These are phyloP conservation scores for Solanum pennellii DNA, from an alignment of 257 asterid species.

Conservation along the genomic window DNA sequence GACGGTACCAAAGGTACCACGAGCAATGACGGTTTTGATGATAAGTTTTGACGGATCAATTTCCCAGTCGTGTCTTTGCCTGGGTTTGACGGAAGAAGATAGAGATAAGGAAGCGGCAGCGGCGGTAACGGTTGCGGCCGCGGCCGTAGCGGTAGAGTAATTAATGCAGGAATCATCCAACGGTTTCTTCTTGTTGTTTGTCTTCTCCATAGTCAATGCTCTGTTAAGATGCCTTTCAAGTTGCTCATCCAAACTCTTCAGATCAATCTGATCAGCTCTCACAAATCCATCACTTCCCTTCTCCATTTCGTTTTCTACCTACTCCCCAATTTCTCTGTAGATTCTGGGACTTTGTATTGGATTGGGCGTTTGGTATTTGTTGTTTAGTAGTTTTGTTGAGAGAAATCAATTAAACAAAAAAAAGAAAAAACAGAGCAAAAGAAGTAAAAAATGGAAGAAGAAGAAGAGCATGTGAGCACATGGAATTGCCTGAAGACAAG, in stretches of 20 bases:
- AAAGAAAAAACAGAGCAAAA: not conserved
- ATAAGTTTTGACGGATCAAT: not conserved
- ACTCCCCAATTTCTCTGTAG: not conserved
- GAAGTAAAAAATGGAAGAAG: not conserved
- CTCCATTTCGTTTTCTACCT: constrained; percentile 33
- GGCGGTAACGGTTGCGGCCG: not conserved
- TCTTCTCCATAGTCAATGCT: constrained; percentile 56
- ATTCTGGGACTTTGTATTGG: not conserved
- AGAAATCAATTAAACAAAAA: not conserved
- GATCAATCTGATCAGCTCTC: constrained; percentile 88
- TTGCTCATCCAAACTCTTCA: constrained; percentile 83
- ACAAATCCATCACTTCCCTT: constrained; percentile 65
- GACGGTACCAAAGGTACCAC: constrained; percentile 13
- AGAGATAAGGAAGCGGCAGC: not conserved
- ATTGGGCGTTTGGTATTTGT: not conserved
- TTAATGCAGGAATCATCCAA: constrained; percentile 6
- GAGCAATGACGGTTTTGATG: constrained; percentile 40
- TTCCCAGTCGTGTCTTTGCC: constrained; percentile 18
- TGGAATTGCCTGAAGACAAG: constrained; percentile 62
- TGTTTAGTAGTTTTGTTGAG: not conserved
- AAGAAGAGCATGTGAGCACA: constrained; percentile 47
- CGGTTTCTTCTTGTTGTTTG: constrained; percentile 21
- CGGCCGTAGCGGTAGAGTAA: constrained; percentile 1
- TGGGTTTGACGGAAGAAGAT: not conserved
- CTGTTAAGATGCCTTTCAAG: constrained; percentile 59